Evolutionary conservation across 75 land plant species (phyloP).

Genomic region (Ceratopteris richardii): DNA sequence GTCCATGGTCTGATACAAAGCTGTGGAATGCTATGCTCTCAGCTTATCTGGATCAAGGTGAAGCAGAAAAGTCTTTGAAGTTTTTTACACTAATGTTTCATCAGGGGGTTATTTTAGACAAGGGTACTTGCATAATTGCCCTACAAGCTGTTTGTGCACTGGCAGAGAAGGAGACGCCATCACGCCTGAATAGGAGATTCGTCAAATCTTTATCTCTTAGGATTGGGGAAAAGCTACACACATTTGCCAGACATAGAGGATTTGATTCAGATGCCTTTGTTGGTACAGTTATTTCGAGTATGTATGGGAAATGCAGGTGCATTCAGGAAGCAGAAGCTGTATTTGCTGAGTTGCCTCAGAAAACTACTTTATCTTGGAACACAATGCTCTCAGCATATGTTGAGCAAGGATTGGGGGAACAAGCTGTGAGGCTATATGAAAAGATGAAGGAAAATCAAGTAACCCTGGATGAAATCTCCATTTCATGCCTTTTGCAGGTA

Average conservation of each 20-base stretch:
- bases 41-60: constrained; percentile 1
- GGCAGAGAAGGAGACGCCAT: too few relatives aligned
- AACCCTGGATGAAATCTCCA: neutral
- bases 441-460: constrained; percentile 19
- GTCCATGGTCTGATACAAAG: neutral
- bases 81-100: constrained; percentile 1
- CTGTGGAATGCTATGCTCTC: constrained; percentile 25
- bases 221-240: too few relatives aligned
- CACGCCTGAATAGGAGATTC: too few relatives aligned
- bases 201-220: neutral
- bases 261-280: constrained; percentile 1
- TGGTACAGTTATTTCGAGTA: constrained; percentile 17
- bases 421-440: constrained; percentile 22
- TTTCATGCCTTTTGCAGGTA: neutral
- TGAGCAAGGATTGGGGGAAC: constrained; percentile 24
- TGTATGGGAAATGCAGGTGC: constrained; percentile 27
- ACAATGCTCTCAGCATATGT: constrained; percentile 26
- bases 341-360: constrained; percentile 8
- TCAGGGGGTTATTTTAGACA: neutral
- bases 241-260: neutral
- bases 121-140: neutral
- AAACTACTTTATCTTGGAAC: constrained; percentile 18
- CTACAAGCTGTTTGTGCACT: constrained; percentile 9
- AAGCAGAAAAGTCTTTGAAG: constrained; percentile 2
- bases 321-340: constrained; percentile 9